Conservation (phyloP, 129 eudicot species). For the Artemisia argyi region DNA sequence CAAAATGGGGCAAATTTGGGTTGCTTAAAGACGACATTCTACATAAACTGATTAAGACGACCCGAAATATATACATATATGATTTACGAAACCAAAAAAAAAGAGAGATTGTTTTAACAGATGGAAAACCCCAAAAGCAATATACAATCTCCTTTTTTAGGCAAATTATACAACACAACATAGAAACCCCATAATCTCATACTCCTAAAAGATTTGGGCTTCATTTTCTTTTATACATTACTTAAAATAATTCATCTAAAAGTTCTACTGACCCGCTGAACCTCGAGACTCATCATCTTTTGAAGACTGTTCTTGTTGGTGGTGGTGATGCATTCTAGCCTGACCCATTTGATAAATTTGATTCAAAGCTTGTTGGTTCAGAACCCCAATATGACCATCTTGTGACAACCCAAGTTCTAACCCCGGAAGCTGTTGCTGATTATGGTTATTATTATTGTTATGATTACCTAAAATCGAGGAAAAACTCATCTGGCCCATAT, state of each 20-base stretch:
- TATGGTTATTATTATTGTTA: slow-evolving; percentile 24
- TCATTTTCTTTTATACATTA: neutral
- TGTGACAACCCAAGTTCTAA: slow-evolving; percentile 83
- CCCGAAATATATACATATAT: neutral
- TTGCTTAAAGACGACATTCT: no score
- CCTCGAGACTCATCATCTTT: slow-evolving; percentile 90
- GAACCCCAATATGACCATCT: slow-evolving; percentile 70
- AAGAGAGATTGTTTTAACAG: slow-evolving; percentile 3
- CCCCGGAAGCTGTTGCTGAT: slow-evolving; percentile 65
- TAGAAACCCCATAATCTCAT: slow-evolving; percentile 25
- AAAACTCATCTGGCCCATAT: slow-evolving; percentile 70
- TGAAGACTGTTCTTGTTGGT: slow-evolving; percentile 45
- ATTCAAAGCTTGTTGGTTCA: slow-evolving; percentile 59
- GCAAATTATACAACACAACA: slow-evolving; percentile 28
- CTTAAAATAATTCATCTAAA: slow-evolving; percentile 17
- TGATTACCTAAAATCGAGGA: slow-evolving; percentile 63
- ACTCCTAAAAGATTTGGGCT: slow-evolving; percentile 22
- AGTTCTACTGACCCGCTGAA: slow-evolving; percentile 48
- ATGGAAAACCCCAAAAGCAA: slow-evolving; percentile 31
- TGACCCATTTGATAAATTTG: slow-evolving; percentile 89
- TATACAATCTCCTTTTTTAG: slow-evolving; percentile 28
- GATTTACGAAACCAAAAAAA: slow-evolving; percentile 22
- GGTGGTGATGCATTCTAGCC: slow-evolving; percentile 47
- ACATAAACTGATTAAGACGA: neutral
- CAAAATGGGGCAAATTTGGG: no score